Evolutionary conservation across 257 asterid genomes (phyloP).

Genomic region (Sherardia arvensis): DNA sequence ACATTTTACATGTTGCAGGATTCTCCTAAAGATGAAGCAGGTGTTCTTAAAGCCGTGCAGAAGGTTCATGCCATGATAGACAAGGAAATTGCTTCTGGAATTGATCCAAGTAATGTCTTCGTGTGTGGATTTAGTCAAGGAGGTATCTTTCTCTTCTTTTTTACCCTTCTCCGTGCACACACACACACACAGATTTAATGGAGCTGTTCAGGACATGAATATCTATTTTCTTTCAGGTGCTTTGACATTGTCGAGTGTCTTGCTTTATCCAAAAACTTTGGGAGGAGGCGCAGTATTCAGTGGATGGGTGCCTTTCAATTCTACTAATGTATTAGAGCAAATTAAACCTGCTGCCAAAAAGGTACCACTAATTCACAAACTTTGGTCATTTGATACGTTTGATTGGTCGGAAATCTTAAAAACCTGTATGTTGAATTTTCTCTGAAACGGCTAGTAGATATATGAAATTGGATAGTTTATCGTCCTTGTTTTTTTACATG

Average conservation of each 20-base stretch:
- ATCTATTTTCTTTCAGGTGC: conserved; percentile 47
- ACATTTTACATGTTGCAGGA: conserved; percentile 32
- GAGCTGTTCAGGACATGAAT: too few species aligned
- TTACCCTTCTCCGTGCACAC: neutral
- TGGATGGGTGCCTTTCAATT: conserved; percentile 90
- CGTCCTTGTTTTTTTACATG: neutral
- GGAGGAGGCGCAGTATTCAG: conserved; percentile 98
- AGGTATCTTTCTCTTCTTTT: conserved; percentile 36
- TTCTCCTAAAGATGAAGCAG: conserved; percentile 69
- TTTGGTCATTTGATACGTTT: neutral
- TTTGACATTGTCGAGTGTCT: conserved; percentile 83
- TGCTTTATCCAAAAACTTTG: conserved; percentile 72
- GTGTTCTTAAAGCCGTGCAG: conserved; percentile 69
- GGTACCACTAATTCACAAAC: conserved; percentile 24
- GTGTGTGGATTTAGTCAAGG: conserved; percentile 98
- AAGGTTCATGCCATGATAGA: conserved; percentile 74
- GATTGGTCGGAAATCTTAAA: neutral
- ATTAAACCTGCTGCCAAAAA: conserved; percentile 65
- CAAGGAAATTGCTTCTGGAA: conserved; percentile 75
- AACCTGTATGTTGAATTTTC: neutral
- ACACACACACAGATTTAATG: too few species aligned
- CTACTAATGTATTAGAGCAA: conserved; percentile 52
- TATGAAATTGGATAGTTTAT: neutral
- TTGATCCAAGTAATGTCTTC: conserved; percentile 59
- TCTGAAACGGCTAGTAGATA: neutral